Evolutionary conservation across 2,329 filamentous ascomycete species (phyloP).

Genomic region (Trichoderma sp.): DNA sequence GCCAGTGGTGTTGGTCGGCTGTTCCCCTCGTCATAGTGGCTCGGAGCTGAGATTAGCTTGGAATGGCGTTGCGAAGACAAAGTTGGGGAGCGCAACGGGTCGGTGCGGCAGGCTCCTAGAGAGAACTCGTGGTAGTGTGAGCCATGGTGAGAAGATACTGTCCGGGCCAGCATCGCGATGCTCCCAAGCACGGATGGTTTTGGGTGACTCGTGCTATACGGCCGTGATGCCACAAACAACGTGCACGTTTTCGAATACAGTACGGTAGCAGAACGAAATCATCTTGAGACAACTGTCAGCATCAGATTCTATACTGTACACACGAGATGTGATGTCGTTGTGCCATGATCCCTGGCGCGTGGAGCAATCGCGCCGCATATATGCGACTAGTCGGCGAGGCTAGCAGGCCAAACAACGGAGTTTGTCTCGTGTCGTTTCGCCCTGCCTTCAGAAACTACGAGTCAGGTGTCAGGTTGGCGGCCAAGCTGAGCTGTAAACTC

Average conservation of each 20-base stretch:
- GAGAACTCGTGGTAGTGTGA: not conserved
- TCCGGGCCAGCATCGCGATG: not conserved
- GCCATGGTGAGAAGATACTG: not conserved
- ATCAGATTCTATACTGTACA: not conserved
- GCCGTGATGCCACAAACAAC: not conserved
- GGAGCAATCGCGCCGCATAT: not conserved
- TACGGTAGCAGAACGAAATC: not conserved
- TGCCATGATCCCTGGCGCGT: constrained; percentile 9
- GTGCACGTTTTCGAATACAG: not conserved
- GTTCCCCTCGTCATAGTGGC: not conserved
- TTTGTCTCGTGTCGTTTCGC: not conserved
- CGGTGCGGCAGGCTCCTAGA: not conserved
- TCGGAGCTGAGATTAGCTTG: not conserved
- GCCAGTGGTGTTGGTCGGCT: not conserved
- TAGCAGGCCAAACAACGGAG: not conserved
- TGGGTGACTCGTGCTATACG: not conserved
- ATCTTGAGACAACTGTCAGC: constrained; percentile 3
- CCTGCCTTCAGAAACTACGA: not conserved
- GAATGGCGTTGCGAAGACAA: not conserved
- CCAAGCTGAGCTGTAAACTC: not conserved
- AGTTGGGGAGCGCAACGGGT: not conserved
- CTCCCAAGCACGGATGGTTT: not conserved
- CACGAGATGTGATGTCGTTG: not conserved
- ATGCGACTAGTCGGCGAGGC: not conserved
- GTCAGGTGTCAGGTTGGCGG: not conserved